phyloP scores from a whole-genome alignment of 1,284 basidiomycete genomes.

The Pulveroboletus ridleyi region DNA sequence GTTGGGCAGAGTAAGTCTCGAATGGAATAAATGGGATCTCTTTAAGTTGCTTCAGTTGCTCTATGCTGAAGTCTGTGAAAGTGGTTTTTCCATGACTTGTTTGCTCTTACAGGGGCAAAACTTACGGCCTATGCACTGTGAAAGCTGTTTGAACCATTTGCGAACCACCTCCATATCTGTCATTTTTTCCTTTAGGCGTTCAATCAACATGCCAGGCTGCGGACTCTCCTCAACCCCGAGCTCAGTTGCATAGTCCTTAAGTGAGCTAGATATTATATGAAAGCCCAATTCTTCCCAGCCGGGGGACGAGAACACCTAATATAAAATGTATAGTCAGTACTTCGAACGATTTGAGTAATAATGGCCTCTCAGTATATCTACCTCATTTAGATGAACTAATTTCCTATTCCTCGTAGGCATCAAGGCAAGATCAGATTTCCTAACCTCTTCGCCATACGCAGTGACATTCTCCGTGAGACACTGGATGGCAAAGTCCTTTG shows the following conservation, averaged over 20 bases:
- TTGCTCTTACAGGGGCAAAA: neutral
- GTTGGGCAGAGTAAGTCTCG: neutral
- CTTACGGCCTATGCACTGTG: neutral
- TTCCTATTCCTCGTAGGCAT: neutral
- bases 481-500: neutral
- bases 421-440: neutral
- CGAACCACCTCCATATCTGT: neutral
- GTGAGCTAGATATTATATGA: neutral
- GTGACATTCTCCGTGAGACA: neutral
- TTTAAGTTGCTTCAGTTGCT: neutral
- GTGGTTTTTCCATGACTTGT: neutral
- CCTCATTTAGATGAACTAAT: neutral
- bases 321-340: neutral
- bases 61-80: neutral
- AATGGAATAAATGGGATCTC: neutral
- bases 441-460: neutral
- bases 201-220: neutral
- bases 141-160: neutral
- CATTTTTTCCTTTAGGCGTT: neutral
- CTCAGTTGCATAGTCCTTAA: neutral
- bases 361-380: neutral
- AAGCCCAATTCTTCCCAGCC: neutral
- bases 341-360: neutral
- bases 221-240: neutral
- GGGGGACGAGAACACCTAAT: neutral